Base-by-base conservation (phyloP, 2,329 filamentous ascomycete species). In the Botrytis porri region DNA sequence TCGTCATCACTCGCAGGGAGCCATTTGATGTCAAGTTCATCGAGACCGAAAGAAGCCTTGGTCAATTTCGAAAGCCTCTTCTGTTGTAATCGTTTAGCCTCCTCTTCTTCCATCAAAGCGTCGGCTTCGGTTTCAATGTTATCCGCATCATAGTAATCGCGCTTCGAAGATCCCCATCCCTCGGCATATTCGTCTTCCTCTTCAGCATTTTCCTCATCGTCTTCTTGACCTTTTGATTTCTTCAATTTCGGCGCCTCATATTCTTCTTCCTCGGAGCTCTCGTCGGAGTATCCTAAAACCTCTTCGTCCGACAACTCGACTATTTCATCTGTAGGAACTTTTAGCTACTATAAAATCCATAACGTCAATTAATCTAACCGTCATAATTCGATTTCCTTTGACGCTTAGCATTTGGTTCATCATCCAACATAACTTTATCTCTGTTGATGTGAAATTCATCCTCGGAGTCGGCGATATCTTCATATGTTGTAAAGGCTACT, bases 61-160 rank as follows among this genome's bases (percentile, higher is more conserved):
- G 90, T 89, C 93, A 99, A 96, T 77, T 92, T 91, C 77, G 94
- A 88, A 37, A 98, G 83, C 80, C 96, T 95, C 86, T 97, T 98
- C 83, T 94, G 90, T 82, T 98, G 95, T 74, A 99, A 83, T 75
- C 94, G 87, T 81, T 92, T 90, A 4, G 95, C 96, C 81, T 99
- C 97, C 18, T 88, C 89, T 82, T 99, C 97, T 85, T 99, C 96
- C 80, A 96, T 95, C 45, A 97, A 83, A 0, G 96, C 96, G 84
- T 89, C 87, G 54, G 84, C 87, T 80, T 91, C 88, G 9, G 88
- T 89, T 79, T 89, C 87, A 76, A 88, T 86, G 41, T 86, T 83
- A 82, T 99, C 95, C 77, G 94, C 93, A 84, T 97, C 88, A 83
- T 99, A 99, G 83, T 98, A 97, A 78, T 97, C 95, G 75, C 92